These are phyloP conservation scores for Aegilops bicornis DNA, from an alignment of 176 grass and related monocot genomes.

Conservation along the genomic window DNA sequence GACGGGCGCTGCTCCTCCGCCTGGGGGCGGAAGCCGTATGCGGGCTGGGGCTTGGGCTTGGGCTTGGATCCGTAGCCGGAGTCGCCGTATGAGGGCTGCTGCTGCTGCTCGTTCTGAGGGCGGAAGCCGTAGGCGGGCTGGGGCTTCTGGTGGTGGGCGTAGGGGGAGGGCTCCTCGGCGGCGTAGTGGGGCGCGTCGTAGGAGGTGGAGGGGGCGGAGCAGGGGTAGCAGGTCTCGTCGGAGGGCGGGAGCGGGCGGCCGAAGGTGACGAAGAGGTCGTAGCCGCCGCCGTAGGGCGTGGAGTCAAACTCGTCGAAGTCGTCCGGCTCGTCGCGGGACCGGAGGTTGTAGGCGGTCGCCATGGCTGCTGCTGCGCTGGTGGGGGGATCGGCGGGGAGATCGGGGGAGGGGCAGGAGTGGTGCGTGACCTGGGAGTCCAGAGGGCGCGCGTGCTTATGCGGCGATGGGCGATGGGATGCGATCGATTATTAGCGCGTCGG, in stretches of 20 bases:
- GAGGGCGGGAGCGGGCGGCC: constrained; percentile 76
- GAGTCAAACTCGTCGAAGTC: constrained; percentile 88
- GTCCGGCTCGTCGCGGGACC: constrained; percentile 40
- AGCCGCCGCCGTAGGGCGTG: constrained; percentile 91
- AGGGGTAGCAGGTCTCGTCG: constrained; percentile 79
- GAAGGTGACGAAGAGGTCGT: constrained; percentile 68
- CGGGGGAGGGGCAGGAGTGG: not conserved
- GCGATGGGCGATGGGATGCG: not conserved
- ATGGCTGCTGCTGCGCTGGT: constrained; percentile 21
- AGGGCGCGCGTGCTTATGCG: not conserved
- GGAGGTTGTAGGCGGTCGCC: constrained; percentile 5
- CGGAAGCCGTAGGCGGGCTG: constrained; percentile 59
- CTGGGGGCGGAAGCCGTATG: constrained; percentile 47
- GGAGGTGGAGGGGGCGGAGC: constrained; percentile 70
- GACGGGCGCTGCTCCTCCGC: constrained; percentile 21
- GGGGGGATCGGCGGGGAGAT: not conserved
- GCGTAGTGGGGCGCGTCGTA: constrained; percentile 65
- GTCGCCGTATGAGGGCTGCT: constrained; percentile 25
- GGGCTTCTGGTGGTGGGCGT: constrained; percentile 50
- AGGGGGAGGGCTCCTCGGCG: constrained; percentile 65
- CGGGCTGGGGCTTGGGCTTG: constrained; percentile 43
- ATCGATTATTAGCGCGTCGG: not conserved
- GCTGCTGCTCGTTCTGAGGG: constrained; percentile 53
- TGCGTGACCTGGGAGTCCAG: not conserved
- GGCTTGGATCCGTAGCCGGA: constrained; percentile 27